phyloP scores from a whole-genome alignment of 805 yeast species.

The Saturnispora serradocipensis region DNA sequence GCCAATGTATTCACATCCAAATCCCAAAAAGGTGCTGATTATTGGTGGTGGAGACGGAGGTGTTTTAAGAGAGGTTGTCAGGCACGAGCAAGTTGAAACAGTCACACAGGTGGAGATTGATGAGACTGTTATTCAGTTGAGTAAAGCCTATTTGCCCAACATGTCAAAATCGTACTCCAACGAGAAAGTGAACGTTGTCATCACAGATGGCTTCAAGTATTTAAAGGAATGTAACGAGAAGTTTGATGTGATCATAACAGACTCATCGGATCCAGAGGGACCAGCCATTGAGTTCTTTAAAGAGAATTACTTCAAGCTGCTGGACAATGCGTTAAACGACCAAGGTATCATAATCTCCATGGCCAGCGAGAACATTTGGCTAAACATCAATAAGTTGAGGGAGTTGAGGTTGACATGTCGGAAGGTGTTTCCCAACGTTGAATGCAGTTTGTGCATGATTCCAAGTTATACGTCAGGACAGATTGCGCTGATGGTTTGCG shows the following conservation, averaged over 20 bases:
- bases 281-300: constrained; percentile 90
- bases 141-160: constrained; percentile 62
- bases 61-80: constrained; percentile 88
- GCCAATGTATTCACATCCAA: constrained; percentile 67
- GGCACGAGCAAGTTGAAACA: constrained; percentile 78
- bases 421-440: constrained; percentile 50
- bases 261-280: constrained; percentile 88
- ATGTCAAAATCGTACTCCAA: constrained; percentile 64
- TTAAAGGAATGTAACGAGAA: constrained; percentile 41
- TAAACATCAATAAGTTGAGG: constrained; percentile 46
- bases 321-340: constrained; percentile 51
- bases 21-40: constrained; percentile 83
- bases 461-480: constrained; percentile 89
- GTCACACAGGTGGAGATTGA: constrained; percentile 93
- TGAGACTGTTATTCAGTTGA: constrained; percentile 64
- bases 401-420: constrained; percentile 39
- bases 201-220: constrained; percentile 80
- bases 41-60: constrained; percentile 99
- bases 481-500: constrained; percentile 67
- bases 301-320: constrained; percentile 59
- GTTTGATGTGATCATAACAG: constrained; percentile 82
- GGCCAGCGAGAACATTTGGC: constrained; percentile 78
- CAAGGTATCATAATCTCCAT: constrained; percentile 62
- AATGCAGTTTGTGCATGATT: constrained; percentile 70
- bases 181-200: constrained; percentile 54